Conservation (phyloP, 805 yeast species). For the Candida dendrica region DNA sequence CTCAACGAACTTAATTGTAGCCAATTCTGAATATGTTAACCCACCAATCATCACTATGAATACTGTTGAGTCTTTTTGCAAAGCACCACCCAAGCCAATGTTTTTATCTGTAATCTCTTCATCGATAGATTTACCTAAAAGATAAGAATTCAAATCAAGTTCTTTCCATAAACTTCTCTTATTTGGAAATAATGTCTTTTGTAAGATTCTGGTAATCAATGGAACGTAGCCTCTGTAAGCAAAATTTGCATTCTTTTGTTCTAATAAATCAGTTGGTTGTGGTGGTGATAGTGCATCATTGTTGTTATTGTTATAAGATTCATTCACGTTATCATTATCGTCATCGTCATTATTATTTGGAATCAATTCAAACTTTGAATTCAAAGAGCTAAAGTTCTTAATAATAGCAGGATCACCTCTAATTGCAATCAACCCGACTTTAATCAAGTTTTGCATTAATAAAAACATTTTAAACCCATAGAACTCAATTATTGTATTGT, state of each 20-base stretch:
- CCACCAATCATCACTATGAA: slow-evolving; percentile 74
- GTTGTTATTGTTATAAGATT: no score
- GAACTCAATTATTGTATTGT: slow-evolving; percentile 48
- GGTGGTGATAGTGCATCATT: not conserved
- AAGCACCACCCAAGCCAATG: slow-evolving; percentile 11
- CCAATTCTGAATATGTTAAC: slow-evolving; percentile 74
- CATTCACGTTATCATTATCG: not conserved
- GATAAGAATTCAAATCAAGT: slow-evolving; percentile 25
- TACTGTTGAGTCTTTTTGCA: slow-evolving; percentile 17
- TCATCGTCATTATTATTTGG: slow-evolving; percentile 25
- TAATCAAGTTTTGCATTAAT: slow-evolving; percentile 40
- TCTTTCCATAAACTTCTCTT: slow-evolving; percentile 28
- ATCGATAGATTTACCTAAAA: slow-evolving; percentile 29
- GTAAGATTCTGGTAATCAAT: slow-evolving; percentile 58
- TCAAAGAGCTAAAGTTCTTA: slow-evolving; percentile 24
- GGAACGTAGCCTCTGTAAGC: slow-evolving; percentile 84
- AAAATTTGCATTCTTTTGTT: slow-evolving; percentile 46
- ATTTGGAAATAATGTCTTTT: slow-evolving; percentile 47
- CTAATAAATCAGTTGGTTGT: slow-evolving; percentile 1
- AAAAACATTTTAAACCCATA: slow-evolving; percentile 55
- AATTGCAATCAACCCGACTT: slow-evolving; percentile 34
- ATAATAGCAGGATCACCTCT: slow-evolving; percentile 26
- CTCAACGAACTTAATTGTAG: slow-evolving; percentile 61
- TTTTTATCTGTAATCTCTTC: slow-evolving; percentile 13
- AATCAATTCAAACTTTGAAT: slow-evolving; percentile 40